These are phyloP conservation scores for Zasmidium cellare DNA, from an alignment of 2,329 filamentous ascomycete genomes.

Conservation along the genomic window DNA sequence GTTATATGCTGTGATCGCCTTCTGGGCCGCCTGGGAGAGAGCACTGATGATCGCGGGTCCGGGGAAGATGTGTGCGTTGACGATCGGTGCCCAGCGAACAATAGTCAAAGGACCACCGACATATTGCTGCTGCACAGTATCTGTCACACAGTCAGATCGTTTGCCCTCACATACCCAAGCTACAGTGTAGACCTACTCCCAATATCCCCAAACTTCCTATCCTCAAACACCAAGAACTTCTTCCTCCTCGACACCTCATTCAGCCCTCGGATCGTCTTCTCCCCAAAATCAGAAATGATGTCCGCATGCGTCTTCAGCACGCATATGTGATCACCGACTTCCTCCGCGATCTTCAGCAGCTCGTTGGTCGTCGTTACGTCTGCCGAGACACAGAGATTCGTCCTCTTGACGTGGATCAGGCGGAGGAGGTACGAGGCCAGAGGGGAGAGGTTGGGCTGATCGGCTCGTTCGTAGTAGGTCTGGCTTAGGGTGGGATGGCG, in stretches of 20 bases:
- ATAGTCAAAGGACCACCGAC: conserved; percentile 52
- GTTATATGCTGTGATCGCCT: conserved; percentile 51
- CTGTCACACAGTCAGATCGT: conserved; percentile 31
- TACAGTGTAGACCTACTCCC: conserved; percentile 43
- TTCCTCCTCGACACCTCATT: conserved; percentile 51
- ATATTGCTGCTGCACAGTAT: conserved; percentile 57
- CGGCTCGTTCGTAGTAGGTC: conserved; percentile 48
- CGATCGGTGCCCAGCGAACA: conserved; percentile 53
- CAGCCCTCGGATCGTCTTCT: conserved; percentile 53
- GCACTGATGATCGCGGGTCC: conserved; percentile 54
- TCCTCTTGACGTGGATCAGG: conserved; percentile 51
- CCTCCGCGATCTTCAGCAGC: conserved; percentile 57
- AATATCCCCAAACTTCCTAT: conserved; percentile 58
- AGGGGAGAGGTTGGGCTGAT: conserved; percentile 43
- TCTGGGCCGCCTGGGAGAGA: conserved; percentile 49
- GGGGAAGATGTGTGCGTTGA: conserved; percentile 55
- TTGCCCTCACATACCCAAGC: background rate
- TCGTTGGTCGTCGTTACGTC: conserved; percentile 58
- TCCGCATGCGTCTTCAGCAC: conserved; percentile 63
- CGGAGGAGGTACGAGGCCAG: conserved; percentile 51
- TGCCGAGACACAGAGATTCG: conserved; percentile 57
- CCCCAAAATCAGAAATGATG: conserved; percentile 61
- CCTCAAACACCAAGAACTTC: conserved; percentile 55
- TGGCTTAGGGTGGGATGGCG: conserved; percentile 43
- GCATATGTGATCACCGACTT: conserved; percentile 61